Evolutionary conservation across 495 filamentous ascomycete species (phyloP).

Genomic region (Neurospora sublineolata): DNA sequence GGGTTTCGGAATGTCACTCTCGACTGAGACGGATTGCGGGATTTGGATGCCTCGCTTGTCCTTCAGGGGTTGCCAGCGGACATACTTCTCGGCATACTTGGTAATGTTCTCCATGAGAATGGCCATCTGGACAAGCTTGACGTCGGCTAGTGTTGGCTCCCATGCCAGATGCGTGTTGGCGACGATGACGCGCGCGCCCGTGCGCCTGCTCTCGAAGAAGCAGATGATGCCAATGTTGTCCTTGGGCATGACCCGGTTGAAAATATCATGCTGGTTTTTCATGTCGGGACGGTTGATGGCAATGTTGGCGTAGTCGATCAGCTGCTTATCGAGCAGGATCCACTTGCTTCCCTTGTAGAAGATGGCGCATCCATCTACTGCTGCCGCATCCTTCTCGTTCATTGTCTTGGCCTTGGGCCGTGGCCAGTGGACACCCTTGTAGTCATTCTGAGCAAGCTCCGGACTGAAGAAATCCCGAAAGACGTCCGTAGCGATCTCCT

Average conservation of each 20-base stretch:
- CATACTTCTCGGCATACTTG: conserved; percentile 71
- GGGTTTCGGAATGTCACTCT: conserved; percentile 19
- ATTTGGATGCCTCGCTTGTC: conserved; percentile 69
- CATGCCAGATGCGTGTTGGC: conserved; percentile 90
- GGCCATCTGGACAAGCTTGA: conserved; percentile 88
- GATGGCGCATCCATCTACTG: conserved; percentile 88
- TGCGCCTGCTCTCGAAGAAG: conserved; percentile 82
- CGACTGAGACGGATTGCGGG: conserved; percentile 41
- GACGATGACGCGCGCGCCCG: conserved; percentile 78
- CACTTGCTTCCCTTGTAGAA: conserved; percentile 92
- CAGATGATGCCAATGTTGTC: conserved; percentile 87
- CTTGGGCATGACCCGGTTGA: conserved; percentile 94
- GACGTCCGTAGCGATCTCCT: conserved; percentile 82
- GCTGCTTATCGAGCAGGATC: conserved; percentile 81
- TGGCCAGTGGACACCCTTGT: conserved; percentile 86
- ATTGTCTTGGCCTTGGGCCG: conserved; percentile 81
- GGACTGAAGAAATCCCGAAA: conserved; percentile 83
- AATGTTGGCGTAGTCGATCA: conserved; percentile 82
- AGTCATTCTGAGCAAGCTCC: conserved; percentile 69
- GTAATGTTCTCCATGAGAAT: conserved; percentile 86
- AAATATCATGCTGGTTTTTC: conserved; percentile 90
- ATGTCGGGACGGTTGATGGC: conserved; percentile 90
- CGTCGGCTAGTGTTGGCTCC: conserved; percentile 82
- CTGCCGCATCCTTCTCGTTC: conserved; percentile 72
- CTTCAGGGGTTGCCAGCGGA: conserved; percentile 58